Base-by-base conservation (phyloP, 2,329 filamentous ascomycete genomes). In the Fusarium subtropicale region DNA sequence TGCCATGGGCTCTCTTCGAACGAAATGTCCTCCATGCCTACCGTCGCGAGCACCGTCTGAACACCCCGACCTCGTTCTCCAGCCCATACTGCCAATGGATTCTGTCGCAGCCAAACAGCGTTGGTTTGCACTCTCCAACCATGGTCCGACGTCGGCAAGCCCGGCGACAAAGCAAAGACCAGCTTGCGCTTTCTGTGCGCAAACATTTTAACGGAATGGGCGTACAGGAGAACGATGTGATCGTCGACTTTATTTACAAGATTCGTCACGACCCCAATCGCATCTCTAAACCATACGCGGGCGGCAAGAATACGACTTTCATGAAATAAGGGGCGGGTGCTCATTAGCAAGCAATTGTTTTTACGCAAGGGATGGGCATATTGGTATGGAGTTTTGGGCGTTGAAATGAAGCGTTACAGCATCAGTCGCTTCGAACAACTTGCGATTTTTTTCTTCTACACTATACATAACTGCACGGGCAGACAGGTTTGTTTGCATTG, bases 141-240 rank as follows among this genome's bases (percentile, higher is more conserved):
- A 93, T 94, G 88, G 88, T 89, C 44, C 83, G 90, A 60, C 86
- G 85, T 71, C 88, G 87, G 69, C 83, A 88, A 47, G 85, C 89
- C 74, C 83, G 90, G 54, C 85, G 91, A 56, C 89, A 94, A 76
- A 87, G 86, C 74, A 92, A 92, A 76, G 90, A 93, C 38, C 87
- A 92, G 69, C 83, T 97, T 56, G 91, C 91, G 11, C 85, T 89
- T 69, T 85, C 88, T 3, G 91, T 94, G 50, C 86, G 92, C 69
- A 94, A 93, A 78, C 92, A 96, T 79, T 96, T 96, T 81, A 96
- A 96, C 76, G 89, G 88, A 34, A 85, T 92, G 69, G 91, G 91
- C 18, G 88, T 95, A 41, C 90, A 90, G 69, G 93, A 97, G 81
- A 93, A 90, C 76, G 92, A 96, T 73, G 90, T 94, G 69, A 91